These are phyloP conservation scores for Micractinium sp. DNA, from an alignment of 139 green algal species.

Conservation along the genomic window DNA sequence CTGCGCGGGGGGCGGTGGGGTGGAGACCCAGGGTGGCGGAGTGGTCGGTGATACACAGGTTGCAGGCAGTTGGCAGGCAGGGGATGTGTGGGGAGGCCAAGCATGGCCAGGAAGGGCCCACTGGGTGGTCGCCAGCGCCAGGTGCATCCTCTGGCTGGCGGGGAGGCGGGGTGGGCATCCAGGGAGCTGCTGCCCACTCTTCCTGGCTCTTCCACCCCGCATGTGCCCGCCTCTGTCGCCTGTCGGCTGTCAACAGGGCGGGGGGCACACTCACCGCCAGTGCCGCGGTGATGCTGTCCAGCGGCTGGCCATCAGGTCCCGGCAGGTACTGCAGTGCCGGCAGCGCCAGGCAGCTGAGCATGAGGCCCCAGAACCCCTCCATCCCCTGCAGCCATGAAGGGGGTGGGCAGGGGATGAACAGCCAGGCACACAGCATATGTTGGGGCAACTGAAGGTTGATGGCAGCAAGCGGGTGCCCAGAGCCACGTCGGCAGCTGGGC, in stretches of 20 bases:
- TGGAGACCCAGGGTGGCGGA: neutral
- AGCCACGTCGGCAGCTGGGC: neutral
- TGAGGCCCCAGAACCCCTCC: slow-evolving; percentile 82
- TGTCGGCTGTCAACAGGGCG: neutral
- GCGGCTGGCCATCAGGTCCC: slow-evolving; percentile 52
- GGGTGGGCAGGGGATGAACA: neutral
- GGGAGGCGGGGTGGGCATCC: too few relatives aligned
- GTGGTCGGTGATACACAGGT: neutral
- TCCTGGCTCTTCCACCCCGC: neutral
- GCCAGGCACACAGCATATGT: neutral
- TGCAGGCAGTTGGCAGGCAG: too few relatives aligned
- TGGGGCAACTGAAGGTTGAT: neutral
- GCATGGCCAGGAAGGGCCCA: neutral
- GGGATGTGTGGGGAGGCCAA: neutral
- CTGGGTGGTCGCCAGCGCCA: too few relatives aligned
- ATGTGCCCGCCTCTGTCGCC: neutral
- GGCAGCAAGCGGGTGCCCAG: neutral
- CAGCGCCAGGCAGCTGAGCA: slow-evolving; percentile 67
- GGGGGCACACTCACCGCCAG: neutral
- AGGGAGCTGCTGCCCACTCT: neutral
- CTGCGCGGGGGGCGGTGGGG: neutral
- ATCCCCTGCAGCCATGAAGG: slow-evolving; percentile 25
- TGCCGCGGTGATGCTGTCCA: slow-evolving; percentile 63
- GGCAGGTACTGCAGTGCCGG: slow-evolving; percentile 62
- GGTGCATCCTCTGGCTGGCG: neutral